Evolutionary conservation across 805 yeast genomes (phyloP).

Genomic region (Debaryomyces hansenii): DNA sequence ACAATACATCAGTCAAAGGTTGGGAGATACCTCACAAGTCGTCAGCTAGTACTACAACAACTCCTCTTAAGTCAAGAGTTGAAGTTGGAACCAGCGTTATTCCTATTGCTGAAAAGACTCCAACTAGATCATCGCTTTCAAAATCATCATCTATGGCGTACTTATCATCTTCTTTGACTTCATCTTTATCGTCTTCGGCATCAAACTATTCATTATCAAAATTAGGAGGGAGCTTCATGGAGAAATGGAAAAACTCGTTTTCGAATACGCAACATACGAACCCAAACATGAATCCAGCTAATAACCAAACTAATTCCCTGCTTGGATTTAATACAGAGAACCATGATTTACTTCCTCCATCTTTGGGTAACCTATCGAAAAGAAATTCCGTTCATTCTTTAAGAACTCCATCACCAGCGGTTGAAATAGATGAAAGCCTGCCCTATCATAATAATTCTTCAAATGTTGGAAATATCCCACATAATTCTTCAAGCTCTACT

Average conservation of each 20-base stretch:
- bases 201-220: constrained; percentile 41
- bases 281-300: background rate
- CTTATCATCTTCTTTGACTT: constrained; percentile 40
- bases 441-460: constrained; percentile 8
- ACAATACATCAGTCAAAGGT: constrained; percentile 36
- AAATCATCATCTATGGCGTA: constrained; percentile 39
- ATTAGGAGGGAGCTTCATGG: constrained; percentile 44
- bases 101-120: constrained; percentile 18
- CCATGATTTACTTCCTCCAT: constrained; percentile 10
- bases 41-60: constrained; percentile 23
- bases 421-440: constrained; percentile 28
- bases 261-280: constrained; percentile 6
- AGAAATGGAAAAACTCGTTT: constrained; percentile 43
- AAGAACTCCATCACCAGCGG: constrained; percentile 37
- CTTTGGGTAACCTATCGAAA: constrained; percentile 17
- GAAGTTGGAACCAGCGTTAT: constrained; percentile 17
- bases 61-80: constrained; percentile 12
- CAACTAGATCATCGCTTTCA: constrained; percentile 35
- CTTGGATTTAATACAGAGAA: constrained; percentile 9
- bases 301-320: background rate
- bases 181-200: constrained; percentile 36
- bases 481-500: constrained; percentile 9
- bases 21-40: constrained; percentile 49
- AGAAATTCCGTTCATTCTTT: constrained; percentile 28
- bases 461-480: background rate